These are phyloP conservation scores for Xerophyta viscosa DNA, from an alignment of 106 monocot species.

Conservation along the genomic window DNA sequence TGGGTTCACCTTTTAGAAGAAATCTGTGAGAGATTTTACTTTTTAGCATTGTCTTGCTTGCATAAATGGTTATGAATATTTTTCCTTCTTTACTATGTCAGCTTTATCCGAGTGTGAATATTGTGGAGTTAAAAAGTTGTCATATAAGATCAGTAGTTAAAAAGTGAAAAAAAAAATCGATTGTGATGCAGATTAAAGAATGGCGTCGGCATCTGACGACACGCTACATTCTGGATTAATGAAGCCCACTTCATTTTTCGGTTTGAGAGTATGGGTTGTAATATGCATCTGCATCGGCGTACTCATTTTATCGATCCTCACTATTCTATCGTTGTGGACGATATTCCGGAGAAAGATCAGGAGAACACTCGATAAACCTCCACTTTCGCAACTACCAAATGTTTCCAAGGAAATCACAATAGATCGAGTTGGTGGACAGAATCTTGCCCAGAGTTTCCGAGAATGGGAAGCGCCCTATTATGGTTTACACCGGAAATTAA, in stretches of 20 bases:
- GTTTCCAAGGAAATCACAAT: conserved; percentile 71
- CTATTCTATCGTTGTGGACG: conserved; percentile 43
- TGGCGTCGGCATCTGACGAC: conserved; percentile 39
- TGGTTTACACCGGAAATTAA: conserved; percentile 16
- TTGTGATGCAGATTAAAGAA: conserved; percentile 9
- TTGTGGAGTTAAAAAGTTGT: no score
- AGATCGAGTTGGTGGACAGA: conserved; percentile 22
- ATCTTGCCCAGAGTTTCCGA: conserved; percentile 17
- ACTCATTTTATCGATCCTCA: conserved; percentile 42
- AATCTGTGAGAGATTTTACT: not conserved
- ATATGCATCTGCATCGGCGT: conserved; percentile 48
- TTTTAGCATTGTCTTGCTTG: not conserved
- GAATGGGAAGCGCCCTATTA: conserved; percentile 16
- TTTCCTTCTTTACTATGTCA: not conserved
- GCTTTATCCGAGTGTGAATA: not conserved
- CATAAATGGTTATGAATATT: no score
- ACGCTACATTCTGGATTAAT: conserved; percentile 36
- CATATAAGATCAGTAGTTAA: no score
- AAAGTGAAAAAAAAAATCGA: no score
- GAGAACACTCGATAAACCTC: conserved; percentile 17
- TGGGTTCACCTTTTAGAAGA: no score
- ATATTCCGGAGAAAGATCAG: conserved; percentile 39
- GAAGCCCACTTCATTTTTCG: conserved; percentile 36
- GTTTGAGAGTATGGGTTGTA: conserved; percentile 59
- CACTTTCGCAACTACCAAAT: conserved; percentile 45